phyloP scores from a whole-genome alignment of 225 moss, liverwort and hornwort species.

The Sphagnum tenellum region DNA sequence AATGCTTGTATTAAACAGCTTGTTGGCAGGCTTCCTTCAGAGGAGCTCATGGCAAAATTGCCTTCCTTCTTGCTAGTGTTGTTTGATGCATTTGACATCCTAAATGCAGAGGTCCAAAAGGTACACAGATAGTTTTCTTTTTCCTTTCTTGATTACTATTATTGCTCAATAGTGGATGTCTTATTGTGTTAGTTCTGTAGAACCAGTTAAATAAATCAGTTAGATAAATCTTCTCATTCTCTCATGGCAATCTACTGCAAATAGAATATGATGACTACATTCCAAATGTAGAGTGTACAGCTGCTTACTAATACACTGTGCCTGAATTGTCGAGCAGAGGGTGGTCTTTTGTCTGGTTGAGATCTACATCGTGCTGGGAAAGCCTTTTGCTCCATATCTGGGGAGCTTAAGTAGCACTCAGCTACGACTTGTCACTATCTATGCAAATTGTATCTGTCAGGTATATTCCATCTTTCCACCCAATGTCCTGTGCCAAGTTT shows the following conservation, averaged over 20 bases:
- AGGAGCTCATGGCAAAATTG: conserved; percentile 63
- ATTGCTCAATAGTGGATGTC: too few species aligned
- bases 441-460: conserved; percentile 89
- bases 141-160: too few species aligned
- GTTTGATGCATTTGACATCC: conserved; percentile 84
- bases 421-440: conserved; percentile 84
- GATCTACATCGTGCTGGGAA: conserved; percentile 89
- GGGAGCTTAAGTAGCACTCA: conserved; percentile 95
- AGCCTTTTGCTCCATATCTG: conserved; percentile 88
- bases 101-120: conserved; percentile 89
- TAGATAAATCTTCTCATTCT: too few species aligned
- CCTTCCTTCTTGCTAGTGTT: conserved; percentile 79
- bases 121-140: conserved; percentile 10
- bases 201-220: too few species aligned
- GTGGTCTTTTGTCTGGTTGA: conserved; percentile 94
- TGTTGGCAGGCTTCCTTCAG: conserved; percentile 72
- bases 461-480: conserved; percentile 13
- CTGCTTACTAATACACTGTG: neutral
- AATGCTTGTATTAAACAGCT: conserved; percentile 23
- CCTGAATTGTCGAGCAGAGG: conserved; percentile 22
- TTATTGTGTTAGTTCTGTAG: neutral
- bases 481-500: too few species aligned
- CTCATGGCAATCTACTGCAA: too few species aligned
- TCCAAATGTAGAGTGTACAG: too few species aligned
- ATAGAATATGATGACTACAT: too few species aligned